phyloP scores from a whole-genome alignment of 768 basidiomycete genomes.

The Lactarius deliciosus region DNA sequence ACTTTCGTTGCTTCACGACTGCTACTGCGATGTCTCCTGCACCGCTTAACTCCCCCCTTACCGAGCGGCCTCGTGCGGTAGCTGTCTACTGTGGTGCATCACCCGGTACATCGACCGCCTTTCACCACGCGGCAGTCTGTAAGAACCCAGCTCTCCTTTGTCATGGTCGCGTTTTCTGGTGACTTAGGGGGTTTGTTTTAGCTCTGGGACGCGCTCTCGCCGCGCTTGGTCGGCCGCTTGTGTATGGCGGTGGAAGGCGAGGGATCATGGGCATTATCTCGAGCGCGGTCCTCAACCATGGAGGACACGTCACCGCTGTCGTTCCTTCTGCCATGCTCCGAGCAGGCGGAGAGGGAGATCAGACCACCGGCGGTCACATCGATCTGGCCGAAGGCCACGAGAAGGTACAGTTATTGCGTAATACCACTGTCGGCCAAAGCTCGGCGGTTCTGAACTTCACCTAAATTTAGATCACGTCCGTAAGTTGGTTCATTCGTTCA shows the following conservation, averaged over 20 bases:
- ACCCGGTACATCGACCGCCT: conserved; percentile 59
- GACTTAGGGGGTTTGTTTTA: conserved; percentile 31
- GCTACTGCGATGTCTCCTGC: background rate
- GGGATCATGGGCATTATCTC: conserved; percentile 90
- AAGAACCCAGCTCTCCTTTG: conserved; percentile 35
- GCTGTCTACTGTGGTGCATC: conserved; percentile 87
- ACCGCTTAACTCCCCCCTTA: background rate
- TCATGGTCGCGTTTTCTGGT: background rate
- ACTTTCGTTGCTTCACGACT: background rate
- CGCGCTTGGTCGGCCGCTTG: conserved; percentile 54
- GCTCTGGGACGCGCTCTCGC: conserved; percentile 78
- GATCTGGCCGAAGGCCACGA: conserved; percentile 38
- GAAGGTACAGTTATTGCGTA: conserved; percentile 33
- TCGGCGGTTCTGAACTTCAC: background rate
- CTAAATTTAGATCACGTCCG: conserved; percentile 8
- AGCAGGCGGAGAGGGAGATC: conserved; percentile 61
- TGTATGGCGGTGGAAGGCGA: conserved; percentile 83
- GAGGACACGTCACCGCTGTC: conserved; percentile 75
- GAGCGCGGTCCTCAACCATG: conserved; percentile 56
- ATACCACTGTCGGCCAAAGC: background rate
- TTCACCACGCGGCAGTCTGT: conserved; percentile 69
- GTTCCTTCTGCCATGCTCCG: conserved; percentile 74
- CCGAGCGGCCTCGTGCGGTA: conserved; percentile 40
- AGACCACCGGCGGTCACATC: conserved; percentile 37
- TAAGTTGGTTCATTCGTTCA: conserved; percentile 1